Conservation (phyloP, 2,329 filamentous ascomycete genomes). For the Didymella keratinophila region DNA sequence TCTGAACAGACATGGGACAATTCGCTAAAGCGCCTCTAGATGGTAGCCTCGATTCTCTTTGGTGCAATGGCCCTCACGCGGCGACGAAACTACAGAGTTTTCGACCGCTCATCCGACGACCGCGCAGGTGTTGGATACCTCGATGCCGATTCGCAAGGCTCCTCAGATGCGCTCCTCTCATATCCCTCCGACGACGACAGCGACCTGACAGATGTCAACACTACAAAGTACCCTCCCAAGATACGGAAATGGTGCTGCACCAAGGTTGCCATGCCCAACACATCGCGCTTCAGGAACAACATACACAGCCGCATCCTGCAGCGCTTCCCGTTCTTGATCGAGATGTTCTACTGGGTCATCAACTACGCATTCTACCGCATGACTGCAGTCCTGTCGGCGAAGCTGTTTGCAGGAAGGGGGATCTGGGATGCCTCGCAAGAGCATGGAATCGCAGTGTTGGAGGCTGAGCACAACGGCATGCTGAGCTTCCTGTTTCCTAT, state of each 20-base stretch:
- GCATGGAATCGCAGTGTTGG: slow-evolving; percentile 63
- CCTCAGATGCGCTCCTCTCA: slow-evolving; percentile 52
- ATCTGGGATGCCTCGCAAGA: slow-evolving; percentile 65
- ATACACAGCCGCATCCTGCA: slow-evolving; percentile 69
- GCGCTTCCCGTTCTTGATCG: slow-evolving; percentile 73
- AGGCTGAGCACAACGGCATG: slow-evolving; percentile 61
- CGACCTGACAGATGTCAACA: slow-evolving; percentile 48
- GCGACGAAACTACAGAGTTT: slow-evolving; percentile 55
- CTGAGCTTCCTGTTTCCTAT: slow-evolving; percentile 63
- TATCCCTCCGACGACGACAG: slow-evolving; percentile 48
- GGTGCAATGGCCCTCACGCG: slow-evolving; percentile 59
- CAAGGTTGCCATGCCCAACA: slow-evolving; percentile 63
- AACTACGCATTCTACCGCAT: slow-evolving; percentile 70
- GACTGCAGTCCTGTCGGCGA: slow-evolving; percentile 62
- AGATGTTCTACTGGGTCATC: slow-evolving; percentile 78
- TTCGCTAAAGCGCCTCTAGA: slow-evolving; percentile 42
- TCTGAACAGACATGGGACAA: slow-evolving; percentile 1
- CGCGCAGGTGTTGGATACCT: slow-evolving; percentile 34
- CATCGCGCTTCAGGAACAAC: slow-evolving; percentile 67
- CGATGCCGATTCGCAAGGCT: slow-evolving; percentile 48
- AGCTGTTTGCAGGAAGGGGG: slow-evolving; percentile 60
- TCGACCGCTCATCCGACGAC: slow-evolving; percentile 40
- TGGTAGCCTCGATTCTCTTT: slow-evolving; percentile 60
- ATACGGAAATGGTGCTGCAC: slow-evolving; percentile 61
- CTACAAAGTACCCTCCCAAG: slow-evolving; percentile 57